Base-by-base conservation (phyloP, 1,284 basidiomycete genomes). In the Porogramme epimiltina region DNA sequence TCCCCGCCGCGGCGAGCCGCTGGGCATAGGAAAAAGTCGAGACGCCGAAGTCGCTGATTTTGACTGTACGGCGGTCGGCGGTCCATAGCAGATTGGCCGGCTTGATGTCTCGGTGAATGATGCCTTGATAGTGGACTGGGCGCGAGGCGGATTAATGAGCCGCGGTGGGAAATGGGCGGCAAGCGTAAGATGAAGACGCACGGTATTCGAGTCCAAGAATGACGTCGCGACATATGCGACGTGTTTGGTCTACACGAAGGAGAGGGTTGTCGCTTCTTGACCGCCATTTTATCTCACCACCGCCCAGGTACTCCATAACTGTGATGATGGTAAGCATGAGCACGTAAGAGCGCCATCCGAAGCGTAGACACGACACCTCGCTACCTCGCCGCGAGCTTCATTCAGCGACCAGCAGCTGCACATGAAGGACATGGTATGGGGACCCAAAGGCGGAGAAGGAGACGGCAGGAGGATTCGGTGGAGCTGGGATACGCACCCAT, bases 101-200 rank as follows among this genome's bases (percentile, higher is more conserved):
- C 71, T 99, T 99, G 77, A 99, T 98, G 72, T 99, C 97, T 52
- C 97, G 92, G 72, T 99, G 97, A 47, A 99, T 98, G 70, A 99
- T 98, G 33, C 96, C 96, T 67, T 98, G 93, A 64, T 91, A 85
- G 69, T 99, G 96, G 5, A 99, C 93, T 95, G 15, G 43, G 33
- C 31, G 26, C 22, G 44, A 11, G 44, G 22, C 25, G 37, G 4
- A 25, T 24, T 11, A 45, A 45, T 56, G 52, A 53, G 47, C 18
- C 44, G 43, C n/a, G 54, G 34, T 25, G 49, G 22, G 26, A 24
- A 11, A 22, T 15, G 20, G n/a, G 24, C 16, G 33, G 43, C 41
- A 26, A 23, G 26, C 38, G 18, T 49, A 39, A 28, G 43, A 16
- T 37, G 42, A 15, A 36, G 24, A 82, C 92, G 65, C 61, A 94